A percentile compares a stretch with the other conserved stretches of the same genome.
Conservation (phyloP, 2,329 filamentous ascomycete genomes). For the Pseudopyricularia cyperi region DNA sequence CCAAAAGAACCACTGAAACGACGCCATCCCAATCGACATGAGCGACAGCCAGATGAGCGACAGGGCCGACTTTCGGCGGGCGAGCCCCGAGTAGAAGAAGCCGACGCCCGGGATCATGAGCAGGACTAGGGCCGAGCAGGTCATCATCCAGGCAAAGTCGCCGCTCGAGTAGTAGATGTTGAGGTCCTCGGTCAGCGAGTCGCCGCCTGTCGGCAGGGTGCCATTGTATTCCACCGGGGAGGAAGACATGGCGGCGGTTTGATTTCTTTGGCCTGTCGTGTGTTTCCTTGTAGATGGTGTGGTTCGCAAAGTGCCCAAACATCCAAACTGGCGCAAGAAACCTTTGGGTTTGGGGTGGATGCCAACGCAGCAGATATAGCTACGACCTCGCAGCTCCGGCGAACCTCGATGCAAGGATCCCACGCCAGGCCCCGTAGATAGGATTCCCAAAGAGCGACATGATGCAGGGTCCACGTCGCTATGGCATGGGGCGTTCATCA, state of each 20-base stretch:
- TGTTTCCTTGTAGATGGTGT: neutral
- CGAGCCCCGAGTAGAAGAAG: conserved; percentile 89
- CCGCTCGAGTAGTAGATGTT: conserved; percentile 82
- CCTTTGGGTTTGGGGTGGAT: neutral
- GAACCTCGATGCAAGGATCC: neutral
- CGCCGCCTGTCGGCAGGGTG: conserved; percentile 34
- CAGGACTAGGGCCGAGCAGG: conserved; percentile 67
- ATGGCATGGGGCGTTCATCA: neutral
- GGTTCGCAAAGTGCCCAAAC: neutral
- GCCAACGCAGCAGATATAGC: neutral
- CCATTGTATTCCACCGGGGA: conserved; percentile 33
- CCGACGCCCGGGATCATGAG: conserved; percentile 91
- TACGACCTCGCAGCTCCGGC: neutral
- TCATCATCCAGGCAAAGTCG: conserved; percentile 75
- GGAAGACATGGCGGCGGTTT: conserved; percentile 16
- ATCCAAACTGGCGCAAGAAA: neutral
- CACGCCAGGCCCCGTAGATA: neutral
- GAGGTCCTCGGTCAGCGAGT: conserved; percentile 52
- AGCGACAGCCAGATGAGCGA: conserved; percentile 84
- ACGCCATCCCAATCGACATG: conserved; percentile 72
- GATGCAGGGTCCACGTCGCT: neutral
- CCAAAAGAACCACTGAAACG: conserved; percentile 95
- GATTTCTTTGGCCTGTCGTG: neutral
- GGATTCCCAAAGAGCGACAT: neutral
- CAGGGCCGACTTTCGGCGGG: conserved; percentile 76